These are phyloP conservation scores for Hydrangea macrophylla DNA, from an alignment of 148 eudicot genomes.

Conservation along the genomic window DNA sequence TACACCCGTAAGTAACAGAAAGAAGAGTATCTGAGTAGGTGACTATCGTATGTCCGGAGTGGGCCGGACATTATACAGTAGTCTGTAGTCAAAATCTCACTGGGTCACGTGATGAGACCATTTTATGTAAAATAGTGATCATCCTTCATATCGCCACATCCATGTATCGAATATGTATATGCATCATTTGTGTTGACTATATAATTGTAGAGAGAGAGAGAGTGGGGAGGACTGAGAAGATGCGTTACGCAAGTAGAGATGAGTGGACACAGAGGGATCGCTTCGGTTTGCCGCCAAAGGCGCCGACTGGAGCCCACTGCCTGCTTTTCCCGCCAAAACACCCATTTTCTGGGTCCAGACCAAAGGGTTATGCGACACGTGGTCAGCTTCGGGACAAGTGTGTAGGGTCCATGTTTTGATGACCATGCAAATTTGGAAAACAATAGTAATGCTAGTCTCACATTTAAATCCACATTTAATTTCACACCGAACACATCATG, in stretches of 20 bases:
- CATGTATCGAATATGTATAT: not conserved
- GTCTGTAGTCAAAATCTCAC: no score
- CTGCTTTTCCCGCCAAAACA: slow-evolving; percentile 22
- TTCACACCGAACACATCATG: no score
- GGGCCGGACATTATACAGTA: no score
- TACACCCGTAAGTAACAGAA: not conserved
- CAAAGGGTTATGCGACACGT: slow-evolving; percentile 12
- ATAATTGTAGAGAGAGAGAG: not conserved
- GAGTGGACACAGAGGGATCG: slow-evolving; percentile 13
- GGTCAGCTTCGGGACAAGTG: slow-evolving; percentile 3
- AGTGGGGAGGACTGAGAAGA: slow-evolving; percentile 8
- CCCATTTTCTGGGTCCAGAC: not conserved
- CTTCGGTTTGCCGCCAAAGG: slow-evolving; percentile 35
- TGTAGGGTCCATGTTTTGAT: no score
- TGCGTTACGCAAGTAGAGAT: slow-evolving; percentile 26
- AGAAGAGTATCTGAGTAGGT: not conserved
- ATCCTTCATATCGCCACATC: no score
- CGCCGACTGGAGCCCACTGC: slow-evolving; percentile 13
- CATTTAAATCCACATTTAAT: no score
- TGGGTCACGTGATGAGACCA: not conserved
- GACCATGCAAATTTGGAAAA: no score
- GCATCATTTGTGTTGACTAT: not conserved
- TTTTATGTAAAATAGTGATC: not conserved
- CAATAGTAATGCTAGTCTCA: no score
- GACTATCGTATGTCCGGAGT: not conserved